Evolutionary conservation across 2,329 filamentous ascomycete genomes (phyloP), one percentile per base, ranked within the genome.

Genomic region (Amphichorda felina): DNA sequence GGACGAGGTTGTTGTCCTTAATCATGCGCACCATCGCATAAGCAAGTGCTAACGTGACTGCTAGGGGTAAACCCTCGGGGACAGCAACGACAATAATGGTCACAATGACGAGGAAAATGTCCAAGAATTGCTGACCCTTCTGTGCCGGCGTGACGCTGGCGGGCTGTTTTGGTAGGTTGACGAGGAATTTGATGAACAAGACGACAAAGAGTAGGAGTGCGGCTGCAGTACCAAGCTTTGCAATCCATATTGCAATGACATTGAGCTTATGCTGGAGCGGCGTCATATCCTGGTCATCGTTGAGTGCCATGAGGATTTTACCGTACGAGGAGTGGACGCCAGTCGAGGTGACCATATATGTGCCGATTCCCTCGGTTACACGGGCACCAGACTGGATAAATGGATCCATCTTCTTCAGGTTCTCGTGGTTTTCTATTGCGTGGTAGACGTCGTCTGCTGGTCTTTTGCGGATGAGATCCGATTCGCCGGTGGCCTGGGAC

Each of bases 381-480:
- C 81, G 81, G 35, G 77, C 71, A 22, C 82, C 88, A 21, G 87
- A 94, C 45, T 94, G 83, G 47, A 95, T 84, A 46, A 88, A 85
- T 0, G 82, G 82, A 43, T 88, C 82, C 57, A 86, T 70, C 56
- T 86, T 86, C 60, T 74, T 79, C 17, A 79, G 63, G 31, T 65
- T 66, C 29, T 79, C 71, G 45, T 74, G 64, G 42, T 72, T 75
- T 45, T 82, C 73, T 46, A 87, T 82, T 18, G 79, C 79, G 15
- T 66, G 64, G 48, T 68, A 81, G 15, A 84, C 82, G 17, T 83
- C 78, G 33, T 83, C 77, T 28, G 66, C 78, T 5, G 72, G 51
- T 22, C 61, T 67, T 56, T 86, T 86, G 53, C 73, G 77, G 48
- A 86, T 73, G 25, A 84, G 67, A 44, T 86, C 81, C 2, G 81